A percentile compares a stretch with the other conserved stretches of the same genome.
Conservation (phyloP, 164 flowering plant genomes). For the Tetracentron sinense region DNA sequence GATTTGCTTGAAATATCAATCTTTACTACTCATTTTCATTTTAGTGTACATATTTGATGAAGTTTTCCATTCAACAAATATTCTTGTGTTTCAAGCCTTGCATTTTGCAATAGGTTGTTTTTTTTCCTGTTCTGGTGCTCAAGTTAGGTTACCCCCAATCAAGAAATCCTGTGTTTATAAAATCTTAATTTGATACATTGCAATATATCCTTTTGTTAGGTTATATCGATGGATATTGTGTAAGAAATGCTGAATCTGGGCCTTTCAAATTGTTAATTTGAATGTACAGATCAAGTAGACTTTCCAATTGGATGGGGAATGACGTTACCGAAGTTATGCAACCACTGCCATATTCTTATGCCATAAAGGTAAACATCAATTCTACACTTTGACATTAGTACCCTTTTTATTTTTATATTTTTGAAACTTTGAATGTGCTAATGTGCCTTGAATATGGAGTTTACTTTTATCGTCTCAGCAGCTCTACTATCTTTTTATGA, state of each 20-base stretch:
- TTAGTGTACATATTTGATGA: no score
- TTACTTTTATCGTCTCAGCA: background rate
- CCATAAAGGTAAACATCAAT: constrained; percentile 16
- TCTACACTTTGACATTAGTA: background rate
- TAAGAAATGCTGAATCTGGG: background rate
- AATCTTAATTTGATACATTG: background rate
- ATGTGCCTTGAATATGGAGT: background rate
- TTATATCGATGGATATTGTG: background rate
- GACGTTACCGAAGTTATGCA: constrained; percentile 10
- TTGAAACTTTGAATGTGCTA: background rate
- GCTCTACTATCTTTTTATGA: background rate
- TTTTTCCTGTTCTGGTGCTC: no score
- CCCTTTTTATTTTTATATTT: background rate
- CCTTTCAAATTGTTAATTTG: background rate
- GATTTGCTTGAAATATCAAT: no score
- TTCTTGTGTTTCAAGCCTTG: no score
- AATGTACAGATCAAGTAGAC: background rate
- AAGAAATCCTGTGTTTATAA: background rate
- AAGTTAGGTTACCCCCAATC: no score
- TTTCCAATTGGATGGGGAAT: constrained; percentile 19
- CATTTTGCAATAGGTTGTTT: no score
- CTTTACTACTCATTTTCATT: no score
- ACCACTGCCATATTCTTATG: constrained; percentile 4
- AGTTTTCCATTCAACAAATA: no score
- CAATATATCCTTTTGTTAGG: background rate